A percentile compares a stretch with the other conserved stretches of the same genome.
These are phyloP conservation scores for Aeminium ludgeri DNA, from an alignment of 495 filamentous ascomycete genomes.

Conservation along the genomic window DNA sequence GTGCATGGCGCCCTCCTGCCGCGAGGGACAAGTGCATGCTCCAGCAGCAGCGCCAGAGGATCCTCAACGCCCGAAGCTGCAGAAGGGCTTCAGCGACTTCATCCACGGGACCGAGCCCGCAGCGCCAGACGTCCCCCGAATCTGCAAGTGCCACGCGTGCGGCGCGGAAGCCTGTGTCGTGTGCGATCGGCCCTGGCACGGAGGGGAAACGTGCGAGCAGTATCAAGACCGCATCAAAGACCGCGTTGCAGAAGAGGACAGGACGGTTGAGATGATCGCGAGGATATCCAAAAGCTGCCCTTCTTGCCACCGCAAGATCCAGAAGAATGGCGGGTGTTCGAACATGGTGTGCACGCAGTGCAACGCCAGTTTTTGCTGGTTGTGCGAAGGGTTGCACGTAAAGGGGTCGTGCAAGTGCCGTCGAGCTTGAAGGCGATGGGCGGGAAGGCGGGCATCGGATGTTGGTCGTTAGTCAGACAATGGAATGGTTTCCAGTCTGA, in stretches of 20 bases:
- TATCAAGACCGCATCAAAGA: constrained; percentile 19
- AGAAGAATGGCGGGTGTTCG: constrained; percentile 22
- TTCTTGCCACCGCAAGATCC: constrained; percentile 15
- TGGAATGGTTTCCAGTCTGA: too few species aligned
- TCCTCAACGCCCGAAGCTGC: too few species aligned
- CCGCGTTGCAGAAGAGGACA: constrained; percentile 17
- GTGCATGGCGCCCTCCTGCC: neutral
- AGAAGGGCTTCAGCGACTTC: too few species aligned
- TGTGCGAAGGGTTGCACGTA: neutral
- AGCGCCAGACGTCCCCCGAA: neutral
- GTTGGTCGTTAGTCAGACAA: too few species aligned
- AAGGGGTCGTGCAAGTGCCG: constrained; percentile 2
- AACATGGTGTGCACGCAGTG: constrained; percentile 16
- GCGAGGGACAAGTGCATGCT: constrained; percentile 5
- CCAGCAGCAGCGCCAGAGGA: neutral
- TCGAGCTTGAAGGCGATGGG: too few species aligned
- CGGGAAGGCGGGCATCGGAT: too few species aligned
- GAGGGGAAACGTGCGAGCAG: constrained; percentile 24
- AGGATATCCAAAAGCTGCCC: constrained; percentile 20
- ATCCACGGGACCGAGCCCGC: too few species aligned
- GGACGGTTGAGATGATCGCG: constrained; percentile 8
- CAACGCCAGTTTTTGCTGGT: constrained; percentile 10
- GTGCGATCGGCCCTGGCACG: constrained; percentile 25
- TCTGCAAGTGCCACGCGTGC: constrained; percentile 24
- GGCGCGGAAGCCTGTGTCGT: constrained; percentile 24